Base-by-base conservation (phyloP, 2,329 filamentous ascomycete genomes). In the Pestalotiopsis sp. region DNA sequence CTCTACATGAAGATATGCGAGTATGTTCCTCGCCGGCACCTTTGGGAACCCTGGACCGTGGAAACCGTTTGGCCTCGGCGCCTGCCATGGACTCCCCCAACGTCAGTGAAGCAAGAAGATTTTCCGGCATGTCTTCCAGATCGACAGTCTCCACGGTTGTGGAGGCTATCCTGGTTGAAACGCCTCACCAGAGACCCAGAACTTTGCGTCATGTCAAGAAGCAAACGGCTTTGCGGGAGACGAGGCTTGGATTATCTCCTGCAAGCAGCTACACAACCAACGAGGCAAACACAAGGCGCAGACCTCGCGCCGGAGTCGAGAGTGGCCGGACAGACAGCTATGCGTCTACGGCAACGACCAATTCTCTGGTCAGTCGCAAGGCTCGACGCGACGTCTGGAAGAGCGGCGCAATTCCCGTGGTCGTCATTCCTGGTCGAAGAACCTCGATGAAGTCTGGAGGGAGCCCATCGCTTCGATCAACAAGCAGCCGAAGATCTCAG, bases 151-250 rank as follows among this genome's bases (percentile, higher is more conserved):
- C 88, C 17, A 87, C 87, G 0, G 82, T 90, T 3, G 82, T 90
- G 11, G 88, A 88, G 74, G 88, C 87, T 3, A 82, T 89, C 60
- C 77, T 90, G 45, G 80, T 90, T n/a, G 85, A 88, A 57, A 79
- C 80, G 1, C 78, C 81, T 39, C 82, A 84, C 14, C 83, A 81
- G 65, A 83, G 83, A 60, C 84, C 81, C 68, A 85, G 85, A 73
- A 91, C 88, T 7, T 77, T 92, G 69, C 85, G 90, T 4, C 89
- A 91, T 75, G 85, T 90, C 12, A 87, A 83, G 72, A 91, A 91
- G 74, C 85, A 87, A 66, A 71, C 72, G 17, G 62, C 70, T 12
- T 72, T 78, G 14, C 72, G 76, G 69, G 84, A 88, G 70, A 82
- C 85, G 3, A 75, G 76, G 23, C 81, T 81, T 4, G 80, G 83